A percentile compares a stretch with the other conserved stretches of the same genome.
phyloP scores from a whole-genome alignment of 768 basidiomycete species.

The Lactarius quietus region DNA sequence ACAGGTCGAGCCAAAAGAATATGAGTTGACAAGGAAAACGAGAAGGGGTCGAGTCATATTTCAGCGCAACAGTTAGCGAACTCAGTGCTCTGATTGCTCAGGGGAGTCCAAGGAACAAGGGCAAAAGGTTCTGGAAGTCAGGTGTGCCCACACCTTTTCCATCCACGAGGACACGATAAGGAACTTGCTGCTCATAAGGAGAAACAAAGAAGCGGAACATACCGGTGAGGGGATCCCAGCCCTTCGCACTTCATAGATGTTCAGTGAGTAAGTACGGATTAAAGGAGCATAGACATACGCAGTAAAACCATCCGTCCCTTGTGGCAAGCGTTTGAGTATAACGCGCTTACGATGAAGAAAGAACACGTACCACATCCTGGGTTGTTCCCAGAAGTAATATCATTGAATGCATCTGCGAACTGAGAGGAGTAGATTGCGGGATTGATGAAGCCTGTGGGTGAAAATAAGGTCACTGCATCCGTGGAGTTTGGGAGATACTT shows the following conservation, averaged over 20 bases:
- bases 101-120: slow-evolving; percentile 29
- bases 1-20: too few relatives aligned
- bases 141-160: slow-evolving; percentile 32
- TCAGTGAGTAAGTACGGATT: neutral
- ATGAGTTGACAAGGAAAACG: too few relatives aligned
- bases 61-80: too few relatives aligned
- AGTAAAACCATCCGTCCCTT: slow-evolving; percentile 28
- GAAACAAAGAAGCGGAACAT: neutral
- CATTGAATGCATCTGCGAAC: too few relatives aligned
- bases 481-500: too few relatives aligned
- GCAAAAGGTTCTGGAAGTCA: slow-evolving; percentile 28
- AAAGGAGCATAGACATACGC: slow-evolving; percentile 19
- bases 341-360: neutral
- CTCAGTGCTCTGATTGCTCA: slow-evolving; percentile 10
- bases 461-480: too few relatives aligned
- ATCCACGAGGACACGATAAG: neutral
- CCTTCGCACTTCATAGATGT: slow-evolving; percentile 20
- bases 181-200: neutral
- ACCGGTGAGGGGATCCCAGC: slow-evolving; percentile 31
- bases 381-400: too few relatives aligned
- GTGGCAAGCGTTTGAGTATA: neutral
- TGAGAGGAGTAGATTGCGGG: slow-evolving; percentile 32
- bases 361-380: slow-evolving; percentile 6
- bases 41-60: too few relatives aligned
- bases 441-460: slow-evolving; percentile 44